A percentile compares a stretch with the other conserved stretches of the same genome.
phyloP scores from a whole-genome alignment of 208 protist species.

The Crithidia mellificae region DNA sequence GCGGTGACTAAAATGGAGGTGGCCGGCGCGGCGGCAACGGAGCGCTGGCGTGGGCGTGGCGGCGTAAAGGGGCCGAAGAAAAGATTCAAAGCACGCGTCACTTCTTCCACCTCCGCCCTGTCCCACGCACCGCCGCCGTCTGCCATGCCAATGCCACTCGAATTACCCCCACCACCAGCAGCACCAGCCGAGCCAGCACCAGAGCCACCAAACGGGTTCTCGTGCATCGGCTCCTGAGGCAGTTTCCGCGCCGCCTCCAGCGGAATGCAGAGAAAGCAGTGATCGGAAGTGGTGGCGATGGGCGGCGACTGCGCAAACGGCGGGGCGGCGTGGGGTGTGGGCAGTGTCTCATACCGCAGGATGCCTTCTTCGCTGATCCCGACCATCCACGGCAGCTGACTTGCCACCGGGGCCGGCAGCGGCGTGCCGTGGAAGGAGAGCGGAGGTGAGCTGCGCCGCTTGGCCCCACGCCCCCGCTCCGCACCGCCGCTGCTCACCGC shows the following conservation, averaged over 20 bases:
- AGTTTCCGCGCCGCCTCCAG: conserved; percentile 4
- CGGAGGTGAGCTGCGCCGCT: conserved; percentile 7
- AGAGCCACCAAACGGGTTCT: not conserved
- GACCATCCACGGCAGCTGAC: conserved; percentile 14
- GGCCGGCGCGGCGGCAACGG: not conserved
- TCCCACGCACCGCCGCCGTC: not conserved
- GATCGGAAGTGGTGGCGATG: conserved; percentile 21
- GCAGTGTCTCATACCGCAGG: conserved; percentile 21
- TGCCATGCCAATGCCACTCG: too few relatives aligned
- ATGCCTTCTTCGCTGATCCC: conserved; percentile 28
- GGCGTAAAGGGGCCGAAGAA: conserved; percentile 7
- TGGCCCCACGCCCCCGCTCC: not conserved
- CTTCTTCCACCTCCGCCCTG: not conserved
- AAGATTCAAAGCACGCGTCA: conserved; percentile 13
- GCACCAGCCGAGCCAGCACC: not conserved
- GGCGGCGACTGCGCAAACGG: conserved; percentile 12
- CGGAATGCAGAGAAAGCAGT: conserved; percentile 24
- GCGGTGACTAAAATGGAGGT: conserved; percentile 13
- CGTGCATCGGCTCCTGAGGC: not conserved
- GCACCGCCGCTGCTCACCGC: not conserved
- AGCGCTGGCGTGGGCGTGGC: not conserved
- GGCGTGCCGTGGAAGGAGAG: not conserved
- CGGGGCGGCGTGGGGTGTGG: not conserved
- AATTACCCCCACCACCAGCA: too few relatives aligned
- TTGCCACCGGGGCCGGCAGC: not conserved